phyloP scores from a whole-genome alignment of 257 asterid species.

The Leonotis leonurus region DNA sequence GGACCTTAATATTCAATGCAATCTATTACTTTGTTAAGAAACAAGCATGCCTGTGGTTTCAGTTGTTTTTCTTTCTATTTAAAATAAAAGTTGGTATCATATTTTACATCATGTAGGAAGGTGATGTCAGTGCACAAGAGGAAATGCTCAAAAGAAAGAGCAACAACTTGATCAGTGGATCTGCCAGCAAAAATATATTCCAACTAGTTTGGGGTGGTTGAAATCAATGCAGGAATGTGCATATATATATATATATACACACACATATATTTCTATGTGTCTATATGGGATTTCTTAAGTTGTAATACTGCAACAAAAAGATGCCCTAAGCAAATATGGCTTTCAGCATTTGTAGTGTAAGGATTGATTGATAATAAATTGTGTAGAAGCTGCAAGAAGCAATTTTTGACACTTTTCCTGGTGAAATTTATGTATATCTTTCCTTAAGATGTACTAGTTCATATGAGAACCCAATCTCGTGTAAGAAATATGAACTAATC shows the following conservation, averaged over 20 bases:
- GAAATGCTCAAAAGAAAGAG: constrained; percentile 88
- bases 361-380: background rate
- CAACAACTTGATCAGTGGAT: constrained; percentile 49
- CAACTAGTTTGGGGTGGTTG: constrained; percentile 71
- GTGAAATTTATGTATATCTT: background rate
- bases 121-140: constrained; percentile 65
- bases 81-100: background rate
- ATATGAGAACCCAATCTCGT: too few species aligned
- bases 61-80: background rate
- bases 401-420: background rate
- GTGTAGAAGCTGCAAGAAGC: constrained; percentile 1
- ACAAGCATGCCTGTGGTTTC: background rate
- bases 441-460: too few species aligned
- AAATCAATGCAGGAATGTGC: constrained; percentile 12
- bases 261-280: too few species aligned
- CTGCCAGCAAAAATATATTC: constrained; percentile 87
- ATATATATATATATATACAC: background rate
- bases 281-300: too few species aligned
- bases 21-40: background rate
- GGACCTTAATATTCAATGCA: background rate
- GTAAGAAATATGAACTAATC: too few species aligned
- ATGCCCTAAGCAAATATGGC: background rate
- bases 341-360: background rate
- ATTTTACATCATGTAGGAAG: constrained; percentile 38
- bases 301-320: too few species aligned